Base-by-base conservation (phyloP, 305 asterid species). In the Rubia tinctorum region DNA sequence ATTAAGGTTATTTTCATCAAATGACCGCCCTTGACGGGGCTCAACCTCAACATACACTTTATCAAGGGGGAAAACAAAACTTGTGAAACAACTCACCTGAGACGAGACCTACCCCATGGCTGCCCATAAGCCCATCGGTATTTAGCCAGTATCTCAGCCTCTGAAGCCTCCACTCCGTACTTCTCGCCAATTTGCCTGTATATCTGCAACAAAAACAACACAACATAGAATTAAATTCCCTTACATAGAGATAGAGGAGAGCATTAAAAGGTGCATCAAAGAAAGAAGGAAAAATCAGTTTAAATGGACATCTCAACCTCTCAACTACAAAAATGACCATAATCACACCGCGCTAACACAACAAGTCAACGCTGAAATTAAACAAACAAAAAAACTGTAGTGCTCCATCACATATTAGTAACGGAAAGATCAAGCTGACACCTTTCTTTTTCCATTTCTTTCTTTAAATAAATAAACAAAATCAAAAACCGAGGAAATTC, bases 61-160 rank as follows among this genome's bases (percentile, higher is more conserved):
- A 13, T 44, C 22, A 45, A 7, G 15, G 22, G 11, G 56, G n/a
- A 15, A 49, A 53, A 73, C 6, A 7, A 44, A 69, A 47, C 14
- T 47, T 11, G 53, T 51, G 58, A 14, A 73, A 61, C 18, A 74
- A 73, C 40, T 80, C 71, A 95, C 99, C 99, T 95, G 81, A 89
- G 95, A 72, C 97, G 90, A 53, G 99, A 95, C 88, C 85, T 83
- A 60, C 89, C 91, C 99, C 99, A 95, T 56, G 98, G 98, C 82
- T 92, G 97, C 85, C 72, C 99, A 66, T 95, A 95, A 77, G 99
- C 97, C 89, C 90, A 72, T 77, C 99, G 83, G 73, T 95, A 95
- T 87, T 97, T 80, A 69, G 82, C 76, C 68, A 95, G 68, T 80
- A 95, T 92, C 89, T 95, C 99, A 37, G 56, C 59, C 82, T 95